Percentiles rank a stretch among this genome's conserved stretches.
Conservation (phyloP, 2,329 filamentous ascomycete genomes). For the Chrysosporium keratinophilum region DNA sequence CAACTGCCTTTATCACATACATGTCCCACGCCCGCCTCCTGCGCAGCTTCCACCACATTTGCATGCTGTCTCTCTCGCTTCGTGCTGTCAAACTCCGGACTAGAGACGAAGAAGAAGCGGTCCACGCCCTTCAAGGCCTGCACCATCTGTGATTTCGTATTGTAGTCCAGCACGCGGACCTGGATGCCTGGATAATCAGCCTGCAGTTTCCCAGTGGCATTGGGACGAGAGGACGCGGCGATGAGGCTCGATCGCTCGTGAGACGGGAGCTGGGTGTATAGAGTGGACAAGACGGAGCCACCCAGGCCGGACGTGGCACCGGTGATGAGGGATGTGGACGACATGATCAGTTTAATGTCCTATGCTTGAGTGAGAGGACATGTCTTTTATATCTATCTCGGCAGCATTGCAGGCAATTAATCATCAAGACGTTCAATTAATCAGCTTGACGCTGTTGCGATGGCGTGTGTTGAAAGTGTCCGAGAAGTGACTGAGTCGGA, state of each 20-base stretch:
- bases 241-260: conserved; percentile 35
- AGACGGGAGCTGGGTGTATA: conserved; percentile 27
- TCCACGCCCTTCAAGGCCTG: conserved; percentile 43
- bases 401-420: too few relatives aligned
- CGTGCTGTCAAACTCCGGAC: conserved; percentile 41
- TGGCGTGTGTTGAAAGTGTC: too few relatives aligned
- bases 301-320: conserved; percentile 33
- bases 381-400: too few relatives aligned
- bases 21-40: conserved; percentile 42
- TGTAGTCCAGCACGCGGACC: conserved; percentile 45
- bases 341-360: not conserved
- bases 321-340: conserved; percentile 30
- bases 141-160: conserved; percentile 37
- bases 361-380: too few relatives aligned
- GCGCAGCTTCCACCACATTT: conserved; percentile 46
- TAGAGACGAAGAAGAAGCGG: conserved; percentile 49
- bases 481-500: too few relatives aligned
- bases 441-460: too few relatives aligned
- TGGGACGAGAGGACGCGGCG: conserved; percentile 40
- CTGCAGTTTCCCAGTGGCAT: conserved; percentile 30
- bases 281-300: conserved; percentile 25
- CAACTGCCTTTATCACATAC: conserved; percentile 24
- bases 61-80: conserved; percentile 39
- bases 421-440: too few relatives aligned
- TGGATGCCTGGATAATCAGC: conserved; percentile 37